Percentiles rank a stretch among this genome's conserved stretches.
Evolutionary conservation across 1,139 yeast genomes (phyloP).

Genomic region (Trichomonascaceae sp.): DNA sequence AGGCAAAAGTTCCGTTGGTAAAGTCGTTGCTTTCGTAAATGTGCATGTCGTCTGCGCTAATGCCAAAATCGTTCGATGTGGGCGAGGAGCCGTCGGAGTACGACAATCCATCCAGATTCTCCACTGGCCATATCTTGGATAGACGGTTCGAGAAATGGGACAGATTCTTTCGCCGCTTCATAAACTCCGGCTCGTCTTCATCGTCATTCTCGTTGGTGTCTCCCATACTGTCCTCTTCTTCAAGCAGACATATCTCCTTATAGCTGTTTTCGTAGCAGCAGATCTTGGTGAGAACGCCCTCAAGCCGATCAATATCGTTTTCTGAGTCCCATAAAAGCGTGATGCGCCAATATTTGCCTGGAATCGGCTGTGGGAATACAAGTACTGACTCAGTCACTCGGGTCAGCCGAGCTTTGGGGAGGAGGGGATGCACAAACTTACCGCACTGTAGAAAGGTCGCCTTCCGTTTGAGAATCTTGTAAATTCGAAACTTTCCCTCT

Average conservation of each 20-base stretch:
- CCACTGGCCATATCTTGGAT: not conserved
- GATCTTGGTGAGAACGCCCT: constrained; percentile 11
- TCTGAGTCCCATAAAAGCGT: constrained; percentile 21
- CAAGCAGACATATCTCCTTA: not conserved
- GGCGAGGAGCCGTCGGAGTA: not conserved
- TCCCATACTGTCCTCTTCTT: not conserved
- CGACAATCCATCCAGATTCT: not conserved
- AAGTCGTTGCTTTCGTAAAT: too few species aligned
- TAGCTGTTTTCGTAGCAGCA: constrained; percentile 10
- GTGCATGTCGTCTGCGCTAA: too few species aligned
- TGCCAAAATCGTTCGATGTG: too few species aligned
- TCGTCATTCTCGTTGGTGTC: constrained; percentile 10
- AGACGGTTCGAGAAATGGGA: not conserved
- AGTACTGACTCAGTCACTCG: constrained; percentile 42
- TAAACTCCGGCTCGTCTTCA: constrained; percentile 27
- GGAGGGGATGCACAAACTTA: constrained; percentile 48
- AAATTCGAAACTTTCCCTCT: constrained; percentile 47
- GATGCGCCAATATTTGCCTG: constrained; percentile 62
- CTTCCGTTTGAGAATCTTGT: constrained; percentile 48
- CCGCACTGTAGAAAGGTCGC: constrained; percentile 54
- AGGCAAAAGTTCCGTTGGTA: too few species aligned
- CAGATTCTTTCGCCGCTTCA: constrained; percentile 13
- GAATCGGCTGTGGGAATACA: constrained; percentile 53
- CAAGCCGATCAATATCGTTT: constrained; percentile 9
- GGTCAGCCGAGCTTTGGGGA: constrained; percentile 46